Base-by-base conservation (phyloP, 768 basidiomycete species). In the Rhizopogon vulgaris region DNA sequence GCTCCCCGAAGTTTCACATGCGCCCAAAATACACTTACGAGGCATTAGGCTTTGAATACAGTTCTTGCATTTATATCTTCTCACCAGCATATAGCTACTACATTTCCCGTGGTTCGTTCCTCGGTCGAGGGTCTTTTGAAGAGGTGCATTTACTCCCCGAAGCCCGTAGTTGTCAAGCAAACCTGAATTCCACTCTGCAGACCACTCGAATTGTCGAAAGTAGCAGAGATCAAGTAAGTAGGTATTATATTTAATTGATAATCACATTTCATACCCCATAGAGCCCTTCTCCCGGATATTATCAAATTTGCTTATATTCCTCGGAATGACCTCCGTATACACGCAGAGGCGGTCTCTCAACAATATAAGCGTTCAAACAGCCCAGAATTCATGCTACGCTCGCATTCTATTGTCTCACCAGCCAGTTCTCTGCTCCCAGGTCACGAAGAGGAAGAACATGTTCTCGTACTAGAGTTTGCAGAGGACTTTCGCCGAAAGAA, bases 1-100 rank as follows among this genome's bases (percentile, higher is more conserved):
- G 63, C 45, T 39, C 22, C 34, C 38, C 22, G 6, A 24, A 22
- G 22, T 42, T 47, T 34, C 37, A 15, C 5, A 25, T 37, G n/a
- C 25, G 7, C 38, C 24, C n/a, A 9, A 45, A 15, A 24, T 22
- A 10, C 42, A 49, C 30, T 48, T 12, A 39, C 36, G 15, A 52
- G 50, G 5, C 14, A 11, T 12, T 37, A 94, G 89, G 89, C 91
- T 9, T 71, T 94, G 42, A 94, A 94, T 59, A 90, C 91, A 12
- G 89, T 95, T 4, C 77, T 94, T 38, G 91, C 87, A 0, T 95
- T 95, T 61, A 78, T 91, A 37, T 87, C 89, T 2, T 84, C 89
- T 0, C 77, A 89, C 55, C 87, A 89, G 57, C 81, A 88, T 56
- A 66, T 94, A 32, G 87, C 90, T 6, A 84, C 81, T 6, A 93